These are phyloP conservation scores for Zasmidium citrigriseum DNA, from an alignment of 2,329 filamentous ascomycete genomes.

Conservation along the genomic window DNA sequence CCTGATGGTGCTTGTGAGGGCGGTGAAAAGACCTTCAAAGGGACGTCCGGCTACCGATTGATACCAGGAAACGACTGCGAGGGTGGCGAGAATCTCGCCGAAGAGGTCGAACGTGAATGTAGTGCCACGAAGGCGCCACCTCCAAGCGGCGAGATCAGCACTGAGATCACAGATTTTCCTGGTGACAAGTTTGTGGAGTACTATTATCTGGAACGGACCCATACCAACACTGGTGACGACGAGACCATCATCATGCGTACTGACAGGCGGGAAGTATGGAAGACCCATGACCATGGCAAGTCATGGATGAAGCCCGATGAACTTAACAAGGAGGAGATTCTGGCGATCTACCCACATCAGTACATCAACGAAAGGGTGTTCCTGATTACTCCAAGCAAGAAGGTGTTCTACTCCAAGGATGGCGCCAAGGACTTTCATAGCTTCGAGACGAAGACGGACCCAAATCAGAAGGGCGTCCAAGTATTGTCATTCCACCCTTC, in stretches of 20 bases:
- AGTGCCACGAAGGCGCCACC: slow-evolving; percentile 59
- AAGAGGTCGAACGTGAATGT: slow-evolving; percentile 71
- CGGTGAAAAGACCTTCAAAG: slow-evolving; percentile 72
- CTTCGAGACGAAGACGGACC: slow-evolving; percentile 69
- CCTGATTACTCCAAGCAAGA: slow-evolving; percentile 71
- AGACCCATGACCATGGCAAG: slow-evolving; percentile 86
- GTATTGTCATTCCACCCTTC: slow-evolving; percentile 80
- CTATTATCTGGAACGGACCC: slow-evolving; percentile 78
- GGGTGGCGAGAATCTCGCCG: slow-evolving; percentile 44
- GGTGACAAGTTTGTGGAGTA: slow-evolving; percentile 58
- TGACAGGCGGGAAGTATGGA: slow-evolving; percentile 62
- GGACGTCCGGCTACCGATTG: slow-evolving; percentile 85
- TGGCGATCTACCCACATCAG: slow-evolving; percentile 71
- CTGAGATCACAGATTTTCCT: slow-evolving; percentile 64
- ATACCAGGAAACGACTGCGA: slow-evolving; percentile 68
- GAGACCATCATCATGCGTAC: slow-evolving; percentile 71
- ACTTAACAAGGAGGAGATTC: slow-evolving; percentile 69
- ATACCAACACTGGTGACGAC: slow-evolving; percentile 59
- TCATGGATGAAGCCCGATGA: slow-evolving; percentile 67
- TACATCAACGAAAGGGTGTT: slow-evolving; percentile 85
- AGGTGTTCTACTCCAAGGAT: slow-evolving; percentile 79
- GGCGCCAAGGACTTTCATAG: slow-evolving; percentile 71
- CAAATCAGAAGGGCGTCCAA: slow-evolving; percentile 51
- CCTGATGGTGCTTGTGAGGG: slow-evolving; percentile 76
- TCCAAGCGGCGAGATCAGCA: slow-evolving; percentile 66